phyloP scores from a whole-genome alignment of 2,329 filamentous ascomycete species.

The Boeremia lycopersici region DNA sequence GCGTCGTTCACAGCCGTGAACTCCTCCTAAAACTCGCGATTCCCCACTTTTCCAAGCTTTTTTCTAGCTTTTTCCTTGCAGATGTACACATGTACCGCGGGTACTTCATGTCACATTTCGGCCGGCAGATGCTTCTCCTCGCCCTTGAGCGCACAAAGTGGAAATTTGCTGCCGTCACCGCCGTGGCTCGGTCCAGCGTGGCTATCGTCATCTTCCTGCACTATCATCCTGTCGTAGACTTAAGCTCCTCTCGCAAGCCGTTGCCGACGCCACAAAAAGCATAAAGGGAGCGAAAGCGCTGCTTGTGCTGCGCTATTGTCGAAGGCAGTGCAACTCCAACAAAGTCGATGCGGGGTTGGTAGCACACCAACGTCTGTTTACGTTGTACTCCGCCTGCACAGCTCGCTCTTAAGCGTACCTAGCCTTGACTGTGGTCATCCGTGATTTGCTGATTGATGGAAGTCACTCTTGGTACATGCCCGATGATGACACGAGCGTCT shows the following conservation, averaged over 20 bases:
- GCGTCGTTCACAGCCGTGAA: constrained; percentile 7
- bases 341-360: constrained; percentile 35
- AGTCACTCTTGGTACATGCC: constrained; percentile 10
- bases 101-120: constrained; percentile 8
- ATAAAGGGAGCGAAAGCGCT: constrained; percentile 1
- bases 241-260: constrained; percentile 39
- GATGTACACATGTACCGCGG: constrained; percentile 2
- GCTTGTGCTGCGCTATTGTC: constrained; percentile 25
- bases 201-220: constrained; percentile 38
- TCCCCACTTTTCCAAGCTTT: constrained; percentile 13
- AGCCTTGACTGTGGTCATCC: constrained; percentile 10
- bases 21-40: constrained; percentile 6
- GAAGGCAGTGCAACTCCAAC: constrained; percentile 18
- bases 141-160: constrained; percentile 17
- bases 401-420: constrained; percentile 10
- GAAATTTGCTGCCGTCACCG: constrained; percentile 13
- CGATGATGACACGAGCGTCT: constrained; percentile 5
- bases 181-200: constrained; percentile 2
- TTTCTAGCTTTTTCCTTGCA: constrained; percentile 13
- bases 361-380: constrained; percentile 27
- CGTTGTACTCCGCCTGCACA: constrained; percentile 19
- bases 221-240: constrained; percentile 28
- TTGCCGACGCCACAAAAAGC: constrained; percentile 30
- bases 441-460: constrained; percentile 17
- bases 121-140: constrained; percentile 10